Evolutionary conservation across 306 rosid genomes (phyloP).

Genomic region (Adenanthera pavonina): DNA sequence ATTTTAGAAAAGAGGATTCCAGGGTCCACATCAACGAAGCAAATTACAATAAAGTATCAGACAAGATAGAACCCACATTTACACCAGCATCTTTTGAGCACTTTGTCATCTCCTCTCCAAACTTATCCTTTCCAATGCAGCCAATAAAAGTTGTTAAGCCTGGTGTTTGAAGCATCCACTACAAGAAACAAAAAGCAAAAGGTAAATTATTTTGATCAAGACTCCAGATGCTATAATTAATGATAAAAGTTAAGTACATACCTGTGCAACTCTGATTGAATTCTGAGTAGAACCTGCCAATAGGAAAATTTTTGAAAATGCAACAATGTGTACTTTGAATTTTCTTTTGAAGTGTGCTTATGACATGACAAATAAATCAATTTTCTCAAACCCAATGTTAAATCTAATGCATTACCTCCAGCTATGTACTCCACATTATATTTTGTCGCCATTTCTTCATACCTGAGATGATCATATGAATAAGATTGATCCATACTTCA

Average conservation of each 20-base stretch:
- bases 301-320: slow-evolving; percentile 7
- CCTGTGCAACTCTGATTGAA: slow-evolving; percentile 93
- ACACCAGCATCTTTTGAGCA: slow-evolving; percentile 72
- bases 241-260: slow-evolving; percentile 36
- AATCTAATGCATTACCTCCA: slow-evolving; percentile 70
- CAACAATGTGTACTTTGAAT: neutral
- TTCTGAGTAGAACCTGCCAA: slow-evolving; percentile 89
- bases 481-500: neutral
- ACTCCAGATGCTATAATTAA: slow-evolving; percentile 12
- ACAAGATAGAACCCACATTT: slow-evolving; percentile 57
- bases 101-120: slow-evolving; percentile 89
- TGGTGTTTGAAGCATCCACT: slow-evolving; percentile 95
- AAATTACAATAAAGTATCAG: slow-evolving; percentile 21
- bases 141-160: slow-evolving; percentile 92
- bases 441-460: slow-evolving; percentile 68
- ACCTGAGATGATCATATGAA: slow-evolving; percentile 54
- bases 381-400: slow-evolving; percentile 1
- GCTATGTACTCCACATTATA: slow-evolving; percentile 84
- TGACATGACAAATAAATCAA: slow-evolving; percentile 20
- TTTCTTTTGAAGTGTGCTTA: neutral
- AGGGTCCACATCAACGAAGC: neutral
- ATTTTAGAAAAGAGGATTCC: slow-evolving; percentile 11
- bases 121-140: slow-evolving; percentile 91
- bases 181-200: slow-evolving; percentile 9
- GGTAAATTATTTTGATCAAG: slow-evolving; percentile 26